phyloP scores from a whole-genome alignment of 208 protist species.

The Wallacemonas collosoma region DNA sequence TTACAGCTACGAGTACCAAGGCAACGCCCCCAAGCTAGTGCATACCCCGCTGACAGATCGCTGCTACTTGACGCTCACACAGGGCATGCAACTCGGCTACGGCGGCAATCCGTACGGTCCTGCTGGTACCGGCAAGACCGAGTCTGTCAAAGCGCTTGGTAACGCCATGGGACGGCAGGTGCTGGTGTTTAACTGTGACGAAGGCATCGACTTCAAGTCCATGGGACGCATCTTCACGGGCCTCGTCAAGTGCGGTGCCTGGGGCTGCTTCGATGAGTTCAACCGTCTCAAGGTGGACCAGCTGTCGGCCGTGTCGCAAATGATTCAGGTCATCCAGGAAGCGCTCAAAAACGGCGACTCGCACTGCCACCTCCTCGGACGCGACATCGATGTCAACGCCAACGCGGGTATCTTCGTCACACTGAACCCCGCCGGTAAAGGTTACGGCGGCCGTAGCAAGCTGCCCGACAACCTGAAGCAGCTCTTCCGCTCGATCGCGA shows the following conservation, averaged over 20 bases:
- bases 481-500: conserved; percentile 98
- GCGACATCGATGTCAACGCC: conserved; percentile 91
- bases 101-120: conserved; percentile 99
- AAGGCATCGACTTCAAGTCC: conserved; percentile 98
- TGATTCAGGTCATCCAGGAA: conserved; percentile 99
- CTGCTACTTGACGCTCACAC: conserved; percentile 98
- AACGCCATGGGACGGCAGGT: conserved; percentile 97
- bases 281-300: conserved; percentile 99
- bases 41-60: conserved; percentile 98
- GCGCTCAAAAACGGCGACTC: conserved; percentile 93
- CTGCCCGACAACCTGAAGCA: conserved; percentile 99
- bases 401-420: conserved; percentile 99
- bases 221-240: conserved; percentile 99
- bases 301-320: conserved; percentile 98
- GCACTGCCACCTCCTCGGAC: conserved; percentile 91
- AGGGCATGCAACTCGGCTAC: conserved; percentile 98
- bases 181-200: conserved; percentile 99
- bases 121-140: conserved; percentile 99
- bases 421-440: conserved; percentile 98
- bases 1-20: conserved; percentile 99
- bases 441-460: conserved; percentile 98
- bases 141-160: conserved; percentile 98
- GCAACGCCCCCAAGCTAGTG: conserved; percentile 97
- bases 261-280: conserved; percentile 99
- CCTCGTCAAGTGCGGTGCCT: conserved; percentile 98